phyloP scores from a whole-genome alignment of 2,329 filamentous ascomycete species.

The Oidium heveae region DNA sequence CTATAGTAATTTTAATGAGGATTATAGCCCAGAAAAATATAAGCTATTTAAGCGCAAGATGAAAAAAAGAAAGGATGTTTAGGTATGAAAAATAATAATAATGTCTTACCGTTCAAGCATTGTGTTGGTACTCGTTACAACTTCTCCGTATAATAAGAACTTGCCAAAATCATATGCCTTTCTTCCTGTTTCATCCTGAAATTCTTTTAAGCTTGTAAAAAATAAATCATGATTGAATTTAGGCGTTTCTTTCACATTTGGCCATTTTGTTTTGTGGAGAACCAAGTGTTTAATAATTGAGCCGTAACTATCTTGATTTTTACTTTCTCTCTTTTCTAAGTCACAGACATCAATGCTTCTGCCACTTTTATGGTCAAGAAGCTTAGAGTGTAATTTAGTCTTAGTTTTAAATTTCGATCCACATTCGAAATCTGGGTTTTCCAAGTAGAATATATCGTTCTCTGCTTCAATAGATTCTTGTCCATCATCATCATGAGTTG shows the following conservation, averaged over 20 bases:
- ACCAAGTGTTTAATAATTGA: slow-evolving; percentile 36
- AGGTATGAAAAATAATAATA: not conserved
- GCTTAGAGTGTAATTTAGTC: too few relatives aligned
- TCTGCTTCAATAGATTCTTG: slow-evolving; percentile 55
- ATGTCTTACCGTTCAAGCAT: slow-evolving; percentile 53
- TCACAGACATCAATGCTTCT: slow-evolving; percentile 32
- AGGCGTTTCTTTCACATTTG: slow-evolving; percentile 48
- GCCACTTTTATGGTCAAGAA: too few relatives aligned
- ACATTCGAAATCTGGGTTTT: slow-evolving; percentile 19
- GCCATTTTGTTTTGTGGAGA: slow-evolving; percentile 41
- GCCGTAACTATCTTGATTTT: slow-evolving; percentile 26
- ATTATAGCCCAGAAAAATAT: not conserved
- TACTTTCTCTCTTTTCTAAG: slow-evolving; percentile 12
- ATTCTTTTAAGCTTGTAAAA: slow-evolving; percentile 44
- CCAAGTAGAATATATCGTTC: slow-evolving; percentile 58
- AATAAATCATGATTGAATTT: slow-evolving; percentile 67
- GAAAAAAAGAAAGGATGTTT: too few relatives aligned
- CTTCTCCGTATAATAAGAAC: slow-evolving; percentile 63
- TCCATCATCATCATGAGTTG: slow-evolving; percentile 22
- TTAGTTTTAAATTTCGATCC: too few relatives aligned
- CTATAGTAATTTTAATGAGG: slow-evolving; percentile 16
- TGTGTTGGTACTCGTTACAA: slow-evolving; percentile 83
- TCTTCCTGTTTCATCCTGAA: slow-evolving; percentile 27
- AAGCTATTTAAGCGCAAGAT: too few relatives aligned
- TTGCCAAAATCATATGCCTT: slow-evolving; percentile 47